phyloP scores from a whole-genome alignment of 75 land plant species.

The Pseudotsuga menziesii region DNA sequence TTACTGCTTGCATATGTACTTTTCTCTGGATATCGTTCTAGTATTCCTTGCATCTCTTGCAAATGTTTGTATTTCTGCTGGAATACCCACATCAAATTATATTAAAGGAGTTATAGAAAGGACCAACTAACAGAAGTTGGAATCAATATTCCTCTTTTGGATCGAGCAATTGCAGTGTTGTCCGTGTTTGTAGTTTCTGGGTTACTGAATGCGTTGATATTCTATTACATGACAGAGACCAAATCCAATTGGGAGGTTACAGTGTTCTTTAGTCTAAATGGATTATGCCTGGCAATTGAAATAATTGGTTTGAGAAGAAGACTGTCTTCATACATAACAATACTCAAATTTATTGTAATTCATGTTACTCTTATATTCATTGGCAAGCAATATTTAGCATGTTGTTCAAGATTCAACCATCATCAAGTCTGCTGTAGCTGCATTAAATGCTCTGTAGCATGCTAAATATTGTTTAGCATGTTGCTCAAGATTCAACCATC shows the following conservation, averaged over 20 bases:
- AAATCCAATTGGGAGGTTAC: conserved; percentile 61
- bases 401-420: too few species aligned
- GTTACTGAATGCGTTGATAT: conserved; percentile 69
- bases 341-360: conserved; percentile 3
- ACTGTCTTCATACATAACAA: background rate
- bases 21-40: conserved; percentile 30
- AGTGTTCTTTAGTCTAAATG: conserved; percentile 62
- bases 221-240: conserved; percentile 30
- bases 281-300: conserved; percentile 35
- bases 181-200: conserved; percentile 63
- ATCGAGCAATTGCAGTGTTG: conserved; percentile 18
- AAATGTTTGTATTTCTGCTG: conserved; percentile 5
- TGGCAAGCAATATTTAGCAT: too few species aligned
- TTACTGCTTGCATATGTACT: conserved; percentile 34
- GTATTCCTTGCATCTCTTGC: conserved; percentile 25
- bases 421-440: too few species aligned
- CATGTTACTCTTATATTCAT: conserved; percentile 25
- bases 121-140: background rate
- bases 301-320: conserved; percentile 17
- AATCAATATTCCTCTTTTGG: conserved; percentile 11
- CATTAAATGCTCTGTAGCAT: too few species aligned
- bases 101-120: background rate
- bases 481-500: too few species aligned
- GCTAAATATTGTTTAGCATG: too few species aligned
- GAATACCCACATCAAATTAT: background rate